These are phyloP conservation scores for Cystobasidium pallidum DNA, from an alignment of 1,284 basidiomycete species.

Conservation along the genomic window DNA sequence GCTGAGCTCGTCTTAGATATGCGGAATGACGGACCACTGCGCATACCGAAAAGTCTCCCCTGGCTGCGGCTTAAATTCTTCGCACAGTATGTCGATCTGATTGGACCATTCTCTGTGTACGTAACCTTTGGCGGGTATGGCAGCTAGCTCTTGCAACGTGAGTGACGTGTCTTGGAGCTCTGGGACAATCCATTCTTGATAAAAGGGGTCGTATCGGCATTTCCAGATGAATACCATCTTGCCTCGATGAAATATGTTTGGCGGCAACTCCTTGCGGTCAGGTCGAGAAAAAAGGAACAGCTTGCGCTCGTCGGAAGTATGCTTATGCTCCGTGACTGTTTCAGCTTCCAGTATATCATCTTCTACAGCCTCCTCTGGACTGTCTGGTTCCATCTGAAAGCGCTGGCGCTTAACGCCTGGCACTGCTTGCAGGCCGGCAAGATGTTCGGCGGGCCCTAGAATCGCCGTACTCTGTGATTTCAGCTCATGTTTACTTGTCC, in stretches of 20 bases:
- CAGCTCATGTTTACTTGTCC: not conserved
- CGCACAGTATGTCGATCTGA: conserved; percentile 27
- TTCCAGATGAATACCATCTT: conserved; percentile 42
- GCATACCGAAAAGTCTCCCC: conserved; percentile 25
- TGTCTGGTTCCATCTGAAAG: not conserved
- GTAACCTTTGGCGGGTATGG: not conserved
- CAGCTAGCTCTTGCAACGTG: conserved; percentile 10
- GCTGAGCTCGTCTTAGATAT: too few relatives aligned
- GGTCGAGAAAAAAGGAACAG: conserved; percentile 18
- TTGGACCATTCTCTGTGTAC: conserved; percentile 25
- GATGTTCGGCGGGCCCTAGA: not conserved
- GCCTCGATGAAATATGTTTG: conserved; percentile 21
- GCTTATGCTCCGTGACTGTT: not conserved
- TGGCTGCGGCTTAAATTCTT: not conserved
- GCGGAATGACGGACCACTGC: too few relatives aligned
- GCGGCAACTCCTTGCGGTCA: conserved; percentile 2
- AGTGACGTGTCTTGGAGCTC: conserved; percentile 23
- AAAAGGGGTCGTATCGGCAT: conserved; percentile 13
- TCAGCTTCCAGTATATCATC: not conserved
- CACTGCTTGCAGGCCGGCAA: conserved; percentile 14
- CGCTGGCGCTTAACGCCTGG: not conserved
- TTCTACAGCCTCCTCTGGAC: not conserved
- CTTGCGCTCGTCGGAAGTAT: not conserved
- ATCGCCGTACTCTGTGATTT: not conserved
- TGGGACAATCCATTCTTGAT: conserved; percentile 23